phyloP scores from a whole-genome alignment of 176 grass and related monocot species.

The Dactylis glomerata region DNA sequence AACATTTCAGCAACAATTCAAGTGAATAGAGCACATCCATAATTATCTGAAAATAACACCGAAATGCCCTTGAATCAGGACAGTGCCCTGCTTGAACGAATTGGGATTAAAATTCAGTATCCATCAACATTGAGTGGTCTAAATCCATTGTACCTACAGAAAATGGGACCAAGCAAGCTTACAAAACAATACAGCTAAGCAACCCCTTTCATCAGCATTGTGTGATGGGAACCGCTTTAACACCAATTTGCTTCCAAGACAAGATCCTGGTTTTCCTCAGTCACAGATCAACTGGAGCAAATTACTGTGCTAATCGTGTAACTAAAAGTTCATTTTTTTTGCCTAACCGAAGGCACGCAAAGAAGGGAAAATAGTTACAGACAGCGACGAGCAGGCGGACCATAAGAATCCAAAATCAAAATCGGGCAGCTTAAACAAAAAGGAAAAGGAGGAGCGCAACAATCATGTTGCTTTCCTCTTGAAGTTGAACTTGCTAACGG shows the following conservation, averaged over 20 bases:
- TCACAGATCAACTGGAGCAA: slow-evolving; percentile 1
- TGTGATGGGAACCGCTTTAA: slow-evolving; percentile 38
- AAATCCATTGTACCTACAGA: slow-evolving; percentile 28
- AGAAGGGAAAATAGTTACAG: not conserved
- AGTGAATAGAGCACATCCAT: not conserved
- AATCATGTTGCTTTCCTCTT: slow-evolving; percentile 37
- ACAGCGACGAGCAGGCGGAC: not conserved
- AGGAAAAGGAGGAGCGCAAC: slow-evolving; percentile 30
- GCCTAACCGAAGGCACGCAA: not conserved
- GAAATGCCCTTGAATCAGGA: not conserved
- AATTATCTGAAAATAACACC: not conserved
- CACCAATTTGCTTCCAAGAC: slow-evolving; percentile 31
- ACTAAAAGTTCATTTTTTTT: slow-evolving; percentile 7
- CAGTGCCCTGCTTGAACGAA: slow-evolving; percentile 7
- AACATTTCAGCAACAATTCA: slow-evolving; percentile 21
- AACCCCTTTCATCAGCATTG: slow-evolving; percentile 31
- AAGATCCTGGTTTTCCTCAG: slow-evolving; percentile 24
- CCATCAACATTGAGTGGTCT: slow-evolving; percentile 37
- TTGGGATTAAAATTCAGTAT: slow-evolving; percentile 24
- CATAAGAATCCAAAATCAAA: slow-evolving; percentile 30
- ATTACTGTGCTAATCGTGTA: not conserved
- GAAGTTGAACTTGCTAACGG: not conserved
- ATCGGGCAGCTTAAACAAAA: slow-evolving; percentile 32
- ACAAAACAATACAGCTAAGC: slow-evolving; percentile 56
- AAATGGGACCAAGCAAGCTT: slow-evolving; percentile 36